phyloP scores from a whole-genome alignment of 805 yeast species.

The Nakazawaea wyomingensis region DNA sequence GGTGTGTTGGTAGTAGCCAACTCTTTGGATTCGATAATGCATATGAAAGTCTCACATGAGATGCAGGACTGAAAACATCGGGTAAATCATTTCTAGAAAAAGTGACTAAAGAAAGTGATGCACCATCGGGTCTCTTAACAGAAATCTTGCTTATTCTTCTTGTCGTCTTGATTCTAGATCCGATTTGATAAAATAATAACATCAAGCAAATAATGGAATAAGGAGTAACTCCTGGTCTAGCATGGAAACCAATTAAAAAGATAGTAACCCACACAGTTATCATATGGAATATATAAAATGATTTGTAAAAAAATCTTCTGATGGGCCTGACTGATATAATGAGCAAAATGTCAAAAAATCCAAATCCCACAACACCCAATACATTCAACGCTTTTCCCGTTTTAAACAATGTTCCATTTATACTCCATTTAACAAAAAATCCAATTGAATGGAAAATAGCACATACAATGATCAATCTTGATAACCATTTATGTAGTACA shows the following conservation, averaged over 20 bases:
- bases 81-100: constrained; percentile 20
- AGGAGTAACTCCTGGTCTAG: constrained; percentile 60
- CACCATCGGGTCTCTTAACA: constrained; percentile 19
- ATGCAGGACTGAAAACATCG: constrained; percentile 40
- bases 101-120: constrained; percentile 19
- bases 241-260: constrained; percentile 48
- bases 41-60: constrained; percentile 50
- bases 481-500: constrained; percentile 66
- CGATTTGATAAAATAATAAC: constrained; percentile 33
- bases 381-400: constrained; percentile 36
- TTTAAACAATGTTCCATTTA: constrained; percentile 30
- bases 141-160: constrained; percentile 17
- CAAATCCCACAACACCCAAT: constrained; percentile 44
- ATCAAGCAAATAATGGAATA: constrained; percentile 24
- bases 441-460: constrained; percentile 49
- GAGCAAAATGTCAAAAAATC: constrained; percentile 30
- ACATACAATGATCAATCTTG: constrained; percentile 46
- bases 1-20: constrained; percentile 59
- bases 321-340: constrained; percentile 43
- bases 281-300: constrained; percentile 56
- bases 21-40: constrained; percentile 31
- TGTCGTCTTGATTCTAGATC: constrained; percentile 25
- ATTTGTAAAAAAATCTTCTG: constrained; percentile 43
- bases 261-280: constrained; percentile 41
- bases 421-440: constrained; percentile 44